Evolutionary conservation across 1,139 yeast species (phyloP).

Genomic region (Yamadazyma spencermartinsiae): DNA sequence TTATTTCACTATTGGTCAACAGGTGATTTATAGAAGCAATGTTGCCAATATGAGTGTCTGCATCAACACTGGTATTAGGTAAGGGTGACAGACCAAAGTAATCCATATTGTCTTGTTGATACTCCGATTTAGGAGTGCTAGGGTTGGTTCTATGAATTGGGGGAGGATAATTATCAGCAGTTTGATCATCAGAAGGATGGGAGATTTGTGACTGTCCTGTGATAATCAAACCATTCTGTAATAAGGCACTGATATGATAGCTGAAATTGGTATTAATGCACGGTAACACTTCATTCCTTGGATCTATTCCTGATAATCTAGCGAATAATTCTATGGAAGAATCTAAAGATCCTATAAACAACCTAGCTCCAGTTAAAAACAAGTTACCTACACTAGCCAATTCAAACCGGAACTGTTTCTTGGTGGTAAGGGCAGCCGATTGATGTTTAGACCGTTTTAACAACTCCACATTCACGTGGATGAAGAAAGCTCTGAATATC

Average conservation of each 20-base stretch:
- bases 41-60: constrained; percentile 12
- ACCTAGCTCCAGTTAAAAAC: constrained; percentile 76
- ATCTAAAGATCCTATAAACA: constrained; percentile 82
- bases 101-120: constrained; percentile 7
- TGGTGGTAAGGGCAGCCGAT: constrained; percentile 31
- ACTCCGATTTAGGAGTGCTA: constrained; percentile 29
- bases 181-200: constrained; percentile 56
- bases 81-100: constrained; percentile 8
- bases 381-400: constrained; percentile 85
- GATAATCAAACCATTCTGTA: constrained; percentile 69
- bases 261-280: constrained; percentile 83
- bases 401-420: constrained; percentile 64
- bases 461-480: constrained; percentile 77
- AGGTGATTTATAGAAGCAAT: constrained; percentile 14
- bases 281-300: constrained; percentile 63
- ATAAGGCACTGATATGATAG: constrained; percentile 79
- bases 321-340: constrained; percentile 77
- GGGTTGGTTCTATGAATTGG: constrained; percentile 41
- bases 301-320: constrained; percentile 64
- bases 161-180: constrained; percentile 33
- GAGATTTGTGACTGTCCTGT: constrained; percentile 96
- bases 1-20: constrained; percentile 8
- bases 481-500: constrained; percentile 72
- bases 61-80: constrained; percentile 1
- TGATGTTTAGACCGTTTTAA: constrained; percentile 62